Conservation (phyloP, 306 rosid genomes). For the Morella rubra region DNA sequence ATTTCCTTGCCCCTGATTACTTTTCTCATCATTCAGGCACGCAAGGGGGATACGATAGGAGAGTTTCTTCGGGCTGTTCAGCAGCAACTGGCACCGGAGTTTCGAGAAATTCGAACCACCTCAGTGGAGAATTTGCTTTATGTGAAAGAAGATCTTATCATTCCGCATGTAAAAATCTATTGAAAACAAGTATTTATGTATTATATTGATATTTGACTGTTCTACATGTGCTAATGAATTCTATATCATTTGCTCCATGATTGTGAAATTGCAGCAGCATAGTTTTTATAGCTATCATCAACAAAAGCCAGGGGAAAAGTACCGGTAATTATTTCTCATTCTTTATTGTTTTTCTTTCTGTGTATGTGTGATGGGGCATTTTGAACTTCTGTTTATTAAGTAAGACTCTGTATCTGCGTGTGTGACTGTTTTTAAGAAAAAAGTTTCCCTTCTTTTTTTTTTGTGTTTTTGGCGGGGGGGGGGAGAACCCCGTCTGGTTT, state of each 20-base stretch:
- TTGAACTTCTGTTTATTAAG: no score
- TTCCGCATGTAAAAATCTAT: slow-evolving; percentile 70
- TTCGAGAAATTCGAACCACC: slow-evolving; percentile 89
- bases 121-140: slow-evolving; percentile 93
- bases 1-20: slow-evolving; percentile 1
- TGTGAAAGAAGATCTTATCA: slow-evolving; percentile 96
- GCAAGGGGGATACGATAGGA: slow-evolving; percentile 87
- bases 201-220: slow-evolving; percentile 5
- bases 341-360: background rate
- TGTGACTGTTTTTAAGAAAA: no score
- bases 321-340: slow-evolving; percentile 49
- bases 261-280: slow-evolving; percentile 72
- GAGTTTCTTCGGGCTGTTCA: slow-evolving; percentile 91
- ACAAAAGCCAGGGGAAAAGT: slow-evolving; percentile 98
- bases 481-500: no score
- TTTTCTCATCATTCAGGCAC: slow-evolving; percentile 47
- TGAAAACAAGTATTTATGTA: slow-evolving; percentile 1
- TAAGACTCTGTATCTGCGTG: no score
- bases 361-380: no score
- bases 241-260: slow-evolving; percentile 2
- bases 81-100: slow-evolving; percentile 94
- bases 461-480: no score
- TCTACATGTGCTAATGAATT: slow-evolving; percentile 31
- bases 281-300: slow-evolving; percentile 88
- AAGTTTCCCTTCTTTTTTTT: no score